phyloP scores from a whole-genome alignment of 2,329 filamentous ascomycete species.

The Xylaria sp. region DNA sequence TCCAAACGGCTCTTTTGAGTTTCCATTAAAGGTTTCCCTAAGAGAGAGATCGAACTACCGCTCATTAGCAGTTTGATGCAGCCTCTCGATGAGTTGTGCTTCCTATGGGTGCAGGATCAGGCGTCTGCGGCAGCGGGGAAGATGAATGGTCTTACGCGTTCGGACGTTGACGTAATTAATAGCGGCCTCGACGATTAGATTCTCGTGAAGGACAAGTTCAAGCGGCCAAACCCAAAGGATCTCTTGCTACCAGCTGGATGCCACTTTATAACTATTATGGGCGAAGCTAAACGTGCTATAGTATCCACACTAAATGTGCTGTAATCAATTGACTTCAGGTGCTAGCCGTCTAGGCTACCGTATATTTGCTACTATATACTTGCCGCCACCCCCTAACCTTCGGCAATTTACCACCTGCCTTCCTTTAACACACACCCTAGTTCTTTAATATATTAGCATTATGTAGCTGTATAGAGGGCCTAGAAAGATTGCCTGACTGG shows the following conservation, averaged over 20 bases:
- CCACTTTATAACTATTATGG: slow-evolving; percentile 38
- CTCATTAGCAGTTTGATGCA: slow-evolving; percentile 42
- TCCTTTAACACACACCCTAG: no score
- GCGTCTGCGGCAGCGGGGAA: slow-evolving; percentile 21
- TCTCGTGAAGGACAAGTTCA: slow-evolving; percentile 5
- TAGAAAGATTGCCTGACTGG: no score
- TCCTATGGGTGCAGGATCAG: slow-evolving; percentile 42
- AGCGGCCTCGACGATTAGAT: neutral
- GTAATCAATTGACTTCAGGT: no score
- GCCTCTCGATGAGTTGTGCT: slow-evolving; percentile 45
- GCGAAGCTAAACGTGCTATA: no score
- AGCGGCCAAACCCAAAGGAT: neutral
- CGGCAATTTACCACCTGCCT: no score
- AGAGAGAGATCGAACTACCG: slow-evolving; percentile 33
- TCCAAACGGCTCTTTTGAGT: slow-evolving; percentile 11
- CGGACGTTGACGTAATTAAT: neutral
- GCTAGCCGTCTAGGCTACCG: no score
- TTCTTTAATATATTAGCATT: no score
- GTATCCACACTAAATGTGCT: no score
- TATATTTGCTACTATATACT: no score
- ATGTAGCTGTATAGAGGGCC: no score
- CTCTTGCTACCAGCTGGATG: slow-evolving; percentile 7
- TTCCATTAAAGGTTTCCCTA: slow-evolving; percentile 22
- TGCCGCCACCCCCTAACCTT: no score
- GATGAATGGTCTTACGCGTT: neutral